Evolutionary conservation across 78 protist species (phyloP), one percentile per base, ranked within the genome.

Genomic region (Dictyostelium purpureum): DNA sequence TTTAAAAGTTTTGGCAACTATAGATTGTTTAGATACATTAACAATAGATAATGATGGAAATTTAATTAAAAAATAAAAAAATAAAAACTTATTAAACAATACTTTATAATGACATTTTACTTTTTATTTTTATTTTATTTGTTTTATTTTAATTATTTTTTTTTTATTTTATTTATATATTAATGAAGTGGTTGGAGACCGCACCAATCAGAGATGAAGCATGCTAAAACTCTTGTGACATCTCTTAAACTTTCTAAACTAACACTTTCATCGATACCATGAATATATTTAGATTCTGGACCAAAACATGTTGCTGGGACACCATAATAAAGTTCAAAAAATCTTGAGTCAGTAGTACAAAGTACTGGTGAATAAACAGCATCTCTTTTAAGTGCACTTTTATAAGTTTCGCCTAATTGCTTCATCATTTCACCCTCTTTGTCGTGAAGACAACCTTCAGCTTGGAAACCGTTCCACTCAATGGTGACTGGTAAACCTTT

Each of bases 391-490:
- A 83, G 37, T n/a, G 49, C 81, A 31, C 65, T 24, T 51, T 54
- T 83, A 33, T 73, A 65, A 18, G 81, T 59, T 5, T 11, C 6
- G 12, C 74, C 91, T 16, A 83, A 45, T 57, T 51, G 56, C 33
- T 54, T 37, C 59, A 83, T 52, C 67, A 83, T 40, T n/a, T 66
- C 73, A 49, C 61, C 45, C 3, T 61, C 28, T 28, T 11, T 14
- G 19, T 43, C 51, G 21, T 42, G 59, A 9, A 49, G 38, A 35
- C 42, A 73, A 73, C 91, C 91, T 59, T 83, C 91, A 57, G 91
- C 91, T 83, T 83, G 91, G 81, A 83, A 83, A 40, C 91, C 91
- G 73, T 83, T 83, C 91, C 91, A 83, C 43, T 70, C 63, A 31
- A 83, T 73, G 0, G 26, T n/a, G 47, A 40, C 40, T 12, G 82